Evolutionary conservation across 305 asterid genomes (phyloP).

Genomic region (Caryopteris hybrid): DNA sequence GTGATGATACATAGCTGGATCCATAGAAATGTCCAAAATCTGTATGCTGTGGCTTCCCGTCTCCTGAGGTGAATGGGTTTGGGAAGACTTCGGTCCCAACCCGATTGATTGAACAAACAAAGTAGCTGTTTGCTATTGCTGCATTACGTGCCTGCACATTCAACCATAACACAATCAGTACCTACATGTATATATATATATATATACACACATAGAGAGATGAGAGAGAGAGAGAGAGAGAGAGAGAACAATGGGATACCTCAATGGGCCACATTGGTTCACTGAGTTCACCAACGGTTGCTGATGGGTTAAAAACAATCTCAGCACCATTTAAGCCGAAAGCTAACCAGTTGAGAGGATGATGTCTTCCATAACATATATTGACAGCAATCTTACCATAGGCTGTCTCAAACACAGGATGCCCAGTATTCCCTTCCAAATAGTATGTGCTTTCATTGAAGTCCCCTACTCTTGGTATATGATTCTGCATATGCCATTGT

Average conservation of each 20-base stretch:
- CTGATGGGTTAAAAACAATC: conserved; percentile 91
- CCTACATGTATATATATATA: neutral
- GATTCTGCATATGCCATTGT: conserved; percentile 55
- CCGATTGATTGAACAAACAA: conserved; percentile 87
- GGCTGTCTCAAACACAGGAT: conserved; percentile 93
- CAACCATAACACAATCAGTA: neutral
- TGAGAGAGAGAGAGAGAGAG: neutral
- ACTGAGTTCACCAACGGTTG: conserved; percentile 97
- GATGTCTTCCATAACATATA: conserved; percentile 97
- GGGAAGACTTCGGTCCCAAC: conserved; percentile 92
- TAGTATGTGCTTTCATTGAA: conserved; percentile 93
- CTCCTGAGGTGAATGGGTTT: conserved; percentile 92
- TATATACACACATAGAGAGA: neutral
- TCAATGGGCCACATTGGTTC: conserved; percentile 99
- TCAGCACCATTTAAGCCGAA: conserved; percentile 95
- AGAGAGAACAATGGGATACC: conserved; percentile 37
- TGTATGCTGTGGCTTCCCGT: conserved; percentile 82
- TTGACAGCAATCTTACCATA: conserved; percentile 87
- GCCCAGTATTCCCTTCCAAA: conserved; percentile 97
- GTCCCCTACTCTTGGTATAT: conserved; percentile 97
- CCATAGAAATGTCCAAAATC: conserved; percentile 97
- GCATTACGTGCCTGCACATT: conserved; percentile 89
- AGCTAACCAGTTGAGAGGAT: conserved; percentile 96
- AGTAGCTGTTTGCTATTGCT: conserved; percentile 91
- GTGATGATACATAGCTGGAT: conserved; percentile 85